Evolutionary conservation across 73 alveolate species (phyloP), one percentile per base, ranked within the genome.

Genomic region (Diophrys appendiculata): DNA sequence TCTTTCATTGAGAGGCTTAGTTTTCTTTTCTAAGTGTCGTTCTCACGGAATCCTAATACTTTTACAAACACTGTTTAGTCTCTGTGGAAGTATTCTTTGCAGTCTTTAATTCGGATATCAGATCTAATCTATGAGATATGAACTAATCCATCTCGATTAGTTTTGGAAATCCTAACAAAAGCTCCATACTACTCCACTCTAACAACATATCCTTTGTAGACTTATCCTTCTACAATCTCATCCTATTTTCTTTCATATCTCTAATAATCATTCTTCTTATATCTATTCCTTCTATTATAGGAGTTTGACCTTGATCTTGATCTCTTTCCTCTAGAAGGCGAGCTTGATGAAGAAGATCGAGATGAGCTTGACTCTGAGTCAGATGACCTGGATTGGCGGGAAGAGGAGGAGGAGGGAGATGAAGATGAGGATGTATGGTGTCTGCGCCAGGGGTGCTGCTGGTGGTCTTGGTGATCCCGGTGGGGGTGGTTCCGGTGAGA

Each of bases 1-100:
- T 94, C 98, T 80, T 95, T 95, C 96, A 95, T 95, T 65, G 98
- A 82, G 54, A 97, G 90, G 68, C 93, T 85, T n/a, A 96, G 80
- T 72, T 96, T 93, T 28, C 91, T 43, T 5, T 43, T 43, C n/a
- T n/a, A n/a, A n/a, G n/a, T n/a, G n/a, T n/a, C 92, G 78, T 90
- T 89, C 64, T 96, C 98, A 65, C 88, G 70, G 29, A 96, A 73
- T 54, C 91, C 76, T 64, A 93, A 82, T 23, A 96, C 88, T 75
- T 91, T 94, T 1, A 91, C 96, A 82, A 74, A 89, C 68, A 95
- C 98, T 68, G 77, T 87, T 67, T 94, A 98, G 65, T 79, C 88
- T 11, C 81, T 96, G 65, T 80, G 84, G 32, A 94, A 95, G 0
- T 91, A 65, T 74, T 96, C 97, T 55, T 78, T 80, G 3, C 92